These are phyloP conservation scores for Solanum okadae DNA, from an alignment of 257 asterid species.

Conservation along the genomic window DNA sequence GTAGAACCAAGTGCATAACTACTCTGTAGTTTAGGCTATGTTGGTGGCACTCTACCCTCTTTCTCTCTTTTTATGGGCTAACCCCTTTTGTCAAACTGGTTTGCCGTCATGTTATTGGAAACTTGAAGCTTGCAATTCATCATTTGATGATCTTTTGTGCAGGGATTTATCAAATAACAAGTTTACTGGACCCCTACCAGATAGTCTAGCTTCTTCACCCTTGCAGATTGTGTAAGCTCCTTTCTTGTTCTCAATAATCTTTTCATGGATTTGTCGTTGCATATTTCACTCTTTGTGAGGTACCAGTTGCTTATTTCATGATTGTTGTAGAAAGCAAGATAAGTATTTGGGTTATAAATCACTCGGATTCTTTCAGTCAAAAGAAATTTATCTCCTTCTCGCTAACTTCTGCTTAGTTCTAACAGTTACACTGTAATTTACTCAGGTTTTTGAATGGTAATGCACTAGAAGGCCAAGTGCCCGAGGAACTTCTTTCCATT, in stretches of 20 bases:
- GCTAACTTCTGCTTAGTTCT: background rate
- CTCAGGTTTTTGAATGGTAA: constrained; percentile 65
- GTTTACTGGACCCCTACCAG: constrained; percentile 74
- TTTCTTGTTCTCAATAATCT: background rate
- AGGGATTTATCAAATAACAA: constrained; percentile 87
- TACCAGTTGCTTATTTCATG: background rate
- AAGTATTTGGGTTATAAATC: background rate
- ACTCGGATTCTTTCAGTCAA: background rate
- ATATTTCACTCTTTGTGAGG: background rate
- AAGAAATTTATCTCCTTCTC: background rate
- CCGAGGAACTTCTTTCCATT: constrained; percentile 72
- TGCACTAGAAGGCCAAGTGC: constrained; percentile 73
- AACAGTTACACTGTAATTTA: background rate
- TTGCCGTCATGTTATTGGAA: background rate
- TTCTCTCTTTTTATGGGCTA: background rate
- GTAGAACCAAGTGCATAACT: background rate
- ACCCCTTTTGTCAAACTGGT: background rate
- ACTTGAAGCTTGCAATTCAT: background rate
- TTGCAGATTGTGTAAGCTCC: constrained; percentile 81
- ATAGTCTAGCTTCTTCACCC: constrained; percentile 56
- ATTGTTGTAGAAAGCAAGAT: background rate
- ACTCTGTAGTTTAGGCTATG: background rate
- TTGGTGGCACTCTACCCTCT: background rate
- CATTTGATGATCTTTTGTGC: constrained; percentile 20
- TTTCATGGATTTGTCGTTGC: background rate